Conservation (phyloP, 2,329 filamentous ascomycete species). For the Penicillium expansum region DNA sequence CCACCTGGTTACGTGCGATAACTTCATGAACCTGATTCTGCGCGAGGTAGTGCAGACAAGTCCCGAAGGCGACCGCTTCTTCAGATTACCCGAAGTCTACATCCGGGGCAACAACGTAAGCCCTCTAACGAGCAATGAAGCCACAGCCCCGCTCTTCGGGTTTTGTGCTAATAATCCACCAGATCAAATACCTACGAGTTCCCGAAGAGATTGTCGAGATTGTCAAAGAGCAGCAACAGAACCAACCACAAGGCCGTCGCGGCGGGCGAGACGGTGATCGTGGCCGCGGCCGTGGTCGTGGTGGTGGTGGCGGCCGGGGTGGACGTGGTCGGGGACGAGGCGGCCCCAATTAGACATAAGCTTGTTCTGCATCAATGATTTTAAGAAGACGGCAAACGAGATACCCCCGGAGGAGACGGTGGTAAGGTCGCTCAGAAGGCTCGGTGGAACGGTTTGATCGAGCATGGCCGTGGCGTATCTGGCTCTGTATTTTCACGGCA, state of each 20-base stretch:
- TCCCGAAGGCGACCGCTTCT: constrained; percentile 91
- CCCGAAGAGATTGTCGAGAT: constrained; percentile 95
- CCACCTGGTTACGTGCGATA: constrained; percentile 93
- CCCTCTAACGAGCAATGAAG: constrained; percentile 15
- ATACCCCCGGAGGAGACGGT: constrained; percentile 35
- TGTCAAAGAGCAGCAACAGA: constrained; percentile 87
- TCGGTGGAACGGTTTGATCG: constrained; percentile 31
- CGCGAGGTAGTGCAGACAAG: constrained; percentile 97
- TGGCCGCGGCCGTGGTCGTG: constrained; percentile 40
- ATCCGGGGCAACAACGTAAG: constrained; percentile 95
- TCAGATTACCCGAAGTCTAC: constrained; percentile 88
- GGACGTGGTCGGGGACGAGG: constrained; percentile 44
- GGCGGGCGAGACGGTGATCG: constrained; percentile 39
- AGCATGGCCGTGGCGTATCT: constrained; percentile 43
- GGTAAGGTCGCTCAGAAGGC: constrained; percentile 29
- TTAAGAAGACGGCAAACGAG: constrained; percentile 28
- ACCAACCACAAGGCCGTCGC: constrained; percentile 51
- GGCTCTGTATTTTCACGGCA: constrained; percentile 37
- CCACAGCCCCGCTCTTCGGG: background rate
- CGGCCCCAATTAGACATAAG: constrained; percentile 23
- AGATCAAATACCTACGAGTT: constrained; percentile 98
- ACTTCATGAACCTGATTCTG: constrained; percentile 98
- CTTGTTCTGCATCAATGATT: constrained; percentile 14
- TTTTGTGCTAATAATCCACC: constrained; percentile 11
- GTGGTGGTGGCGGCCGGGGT: constrained; percentile 36